Conservation (phyloP, 2,329 filamentous ascomycete species). For the Leptographium flavum region DNA sequence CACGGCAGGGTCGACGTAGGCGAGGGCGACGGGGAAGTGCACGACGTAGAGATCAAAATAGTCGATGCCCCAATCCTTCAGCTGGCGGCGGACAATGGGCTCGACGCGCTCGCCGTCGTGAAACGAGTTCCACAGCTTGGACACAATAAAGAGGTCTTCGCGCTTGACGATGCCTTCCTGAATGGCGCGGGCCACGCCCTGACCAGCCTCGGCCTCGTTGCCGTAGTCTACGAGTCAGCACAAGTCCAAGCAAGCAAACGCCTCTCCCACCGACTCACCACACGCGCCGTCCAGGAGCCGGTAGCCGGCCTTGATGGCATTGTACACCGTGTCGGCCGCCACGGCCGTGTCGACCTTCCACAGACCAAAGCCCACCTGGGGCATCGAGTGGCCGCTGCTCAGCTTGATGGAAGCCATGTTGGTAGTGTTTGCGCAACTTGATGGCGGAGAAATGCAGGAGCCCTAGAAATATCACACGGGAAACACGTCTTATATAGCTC, state of each 20-base stretch:
- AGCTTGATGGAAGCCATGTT: constrained; percentile 41
- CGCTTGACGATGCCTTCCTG: constrained; percentile 69
- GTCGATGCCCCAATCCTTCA: constrained; percentile 70
- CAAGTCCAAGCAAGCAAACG: not conserved
- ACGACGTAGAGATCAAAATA: constrained; percentile 86
- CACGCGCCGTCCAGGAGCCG: constrained; percentile 46
- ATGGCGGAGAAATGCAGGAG: not conserved
- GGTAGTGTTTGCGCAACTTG: no score
- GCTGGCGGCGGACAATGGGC: constrained; percentile 61
- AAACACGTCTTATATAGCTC: no score
- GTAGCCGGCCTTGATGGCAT: constrained; percentile 52
- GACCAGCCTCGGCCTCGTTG: constrained; percentile 65
- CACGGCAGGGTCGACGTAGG: constrained; percentile 67
- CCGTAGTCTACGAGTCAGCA: constrained; percentile 49
- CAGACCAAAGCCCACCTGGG: constrained; percentile 61
- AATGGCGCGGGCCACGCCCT: constrained; percentile 67
- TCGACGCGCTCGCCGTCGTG: constrained; percentile 67
- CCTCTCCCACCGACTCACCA: constrained; percentile 26
- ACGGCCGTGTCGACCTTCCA: constrained; percentile 72
- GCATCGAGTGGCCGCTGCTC: constrained; percentile 54
- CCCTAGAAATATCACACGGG: no score
- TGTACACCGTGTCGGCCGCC: constrained; percentile 64
- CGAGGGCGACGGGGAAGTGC: constrained; percentile 77
- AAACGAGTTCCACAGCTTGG: constrained; percentile 89
- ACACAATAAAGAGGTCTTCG: constrained; percentile 80